Evolutionary conservation across 371 early-diverging fungal species (phyloP), one percentile per base, ranked within the genome.

Genomic region (Fennellomyces sp.): DNA sequence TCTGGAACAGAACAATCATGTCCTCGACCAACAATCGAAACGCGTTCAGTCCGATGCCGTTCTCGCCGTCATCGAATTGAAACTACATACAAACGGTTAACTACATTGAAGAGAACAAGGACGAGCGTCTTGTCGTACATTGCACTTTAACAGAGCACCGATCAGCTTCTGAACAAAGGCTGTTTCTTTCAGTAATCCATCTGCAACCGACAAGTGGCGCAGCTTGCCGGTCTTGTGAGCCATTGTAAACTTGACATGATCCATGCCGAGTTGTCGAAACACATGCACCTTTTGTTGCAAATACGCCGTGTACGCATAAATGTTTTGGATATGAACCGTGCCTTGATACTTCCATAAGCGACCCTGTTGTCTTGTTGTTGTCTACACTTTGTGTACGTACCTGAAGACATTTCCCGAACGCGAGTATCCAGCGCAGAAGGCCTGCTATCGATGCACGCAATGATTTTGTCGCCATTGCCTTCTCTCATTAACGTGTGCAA

Each of bases 401-500:
- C 79, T 56, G 64, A 75, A 33, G 68, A 72, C 54, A 82, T 82
- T 73, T 94, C 91, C 17, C 87, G 76, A 65, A 91, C 85, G 33
- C 73, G 63, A 13, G 87, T 75, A 63, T 88, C 85, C 51, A 92
- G 63, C 10, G 86, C 72, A 17, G 81, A 70, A 0, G 86, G 78
- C 62, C 85, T 81, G 55, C 65, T 75, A 63, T 61, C 84, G n/a
- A 94, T 67, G 36, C 84, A 92, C 31, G 86, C 88, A 58, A 89
- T 75, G 11, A 93, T 84, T 6, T 81, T 73, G 48, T 86, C 87
- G 8, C 87, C 86, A 30, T 89, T 85, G 21, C 94, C 93, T 62
- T 96, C 92, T 23, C 93, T 82, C 75, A 94, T 85, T 64, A 96
- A 72, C 42, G 91, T 83, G 65, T 96, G 97, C 7, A 93, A 69